These are phyloP conservation scores for Kalaharituber pfeilii DNA, from an alignment of 2,329 filamentous ascomycete genomes.

Conservation along the genomic window DNA sequence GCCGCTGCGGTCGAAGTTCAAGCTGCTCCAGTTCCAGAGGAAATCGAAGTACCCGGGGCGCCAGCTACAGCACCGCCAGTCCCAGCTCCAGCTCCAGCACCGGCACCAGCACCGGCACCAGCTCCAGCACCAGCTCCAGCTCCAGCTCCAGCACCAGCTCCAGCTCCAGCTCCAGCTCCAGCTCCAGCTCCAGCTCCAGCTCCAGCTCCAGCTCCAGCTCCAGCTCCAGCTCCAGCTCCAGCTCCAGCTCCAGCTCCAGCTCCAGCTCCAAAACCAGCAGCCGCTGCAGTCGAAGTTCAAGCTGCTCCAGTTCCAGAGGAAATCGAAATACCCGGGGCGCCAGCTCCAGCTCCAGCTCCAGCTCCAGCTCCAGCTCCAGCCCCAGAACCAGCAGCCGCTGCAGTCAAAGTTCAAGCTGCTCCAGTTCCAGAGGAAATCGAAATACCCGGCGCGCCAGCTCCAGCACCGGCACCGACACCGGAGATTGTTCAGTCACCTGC, in stretches of 20 bases:
- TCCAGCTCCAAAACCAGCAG: not conserved
- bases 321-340: not conserved
- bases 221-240: not conserved
- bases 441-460: not conserved
- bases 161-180: conserved; percentile 4
- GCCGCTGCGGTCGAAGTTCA: not conserved
- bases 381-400: not conserved
- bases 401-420: not conserved
- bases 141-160: not conserved
- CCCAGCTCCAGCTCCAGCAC: not conserved
- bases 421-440: not conserved
- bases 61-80: not conserved
- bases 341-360: not conserved
- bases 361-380: not conserved
- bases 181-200: conserved; percentile 7
- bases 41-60: not conserved
- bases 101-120: conserved; percentile 1
- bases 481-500: not conserved
- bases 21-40: not conserved
- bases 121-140: not conserved
- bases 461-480: not conserved
- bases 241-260: not conserved
- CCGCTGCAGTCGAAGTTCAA: not conserved
- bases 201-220: not conserved
- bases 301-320: not conserved